Conservation (phyloP, 2,329 filamentous ascomycete genomes). For the Botrytis elliptica region DNA sequence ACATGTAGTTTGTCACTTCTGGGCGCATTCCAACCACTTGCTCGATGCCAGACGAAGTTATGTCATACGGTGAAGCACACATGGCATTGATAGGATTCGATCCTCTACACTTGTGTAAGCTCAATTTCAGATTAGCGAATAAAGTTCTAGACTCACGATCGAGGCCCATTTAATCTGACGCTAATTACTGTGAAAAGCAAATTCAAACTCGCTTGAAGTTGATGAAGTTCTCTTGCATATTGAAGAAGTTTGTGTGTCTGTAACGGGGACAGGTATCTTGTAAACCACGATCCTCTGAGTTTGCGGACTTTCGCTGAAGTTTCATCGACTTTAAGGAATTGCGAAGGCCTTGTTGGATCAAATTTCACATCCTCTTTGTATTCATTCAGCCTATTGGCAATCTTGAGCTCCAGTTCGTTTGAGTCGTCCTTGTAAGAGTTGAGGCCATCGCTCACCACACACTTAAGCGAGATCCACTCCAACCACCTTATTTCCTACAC, state of each 20-base stretch:
- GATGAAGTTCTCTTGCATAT: background rate
- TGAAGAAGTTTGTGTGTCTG: background rate
- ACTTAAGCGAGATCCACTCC: no score
- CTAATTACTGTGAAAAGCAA: background rate
- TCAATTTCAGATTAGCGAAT: background rate
- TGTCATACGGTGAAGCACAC: no score
- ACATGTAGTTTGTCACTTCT: no score
- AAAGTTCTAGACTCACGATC: background rate
- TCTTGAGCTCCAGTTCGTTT: background rate
- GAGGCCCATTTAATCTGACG: background rate
- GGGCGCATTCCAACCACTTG: no score
- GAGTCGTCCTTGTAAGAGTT: slow-evolving; percentile 5
- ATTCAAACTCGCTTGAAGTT: background rate
- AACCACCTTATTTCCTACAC: no score
- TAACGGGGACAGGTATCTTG: background rate
- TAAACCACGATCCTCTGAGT: background rate
- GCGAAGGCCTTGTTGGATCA: background rate
- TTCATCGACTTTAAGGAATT: slow-evolving; percentile 6
- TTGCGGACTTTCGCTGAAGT: background rate
- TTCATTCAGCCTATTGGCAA: background rate
- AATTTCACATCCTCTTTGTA: background rate
- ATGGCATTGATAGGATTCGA: no score
- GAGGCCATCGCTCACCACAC: no score
- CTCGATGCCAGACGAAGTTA: no score
- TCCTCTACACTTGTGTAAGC: background rate